Base-by-base conservation (phyloP, 2,329 filamentous ascomycete genomes). In the Colletotrichum cuscutae region DNA sequence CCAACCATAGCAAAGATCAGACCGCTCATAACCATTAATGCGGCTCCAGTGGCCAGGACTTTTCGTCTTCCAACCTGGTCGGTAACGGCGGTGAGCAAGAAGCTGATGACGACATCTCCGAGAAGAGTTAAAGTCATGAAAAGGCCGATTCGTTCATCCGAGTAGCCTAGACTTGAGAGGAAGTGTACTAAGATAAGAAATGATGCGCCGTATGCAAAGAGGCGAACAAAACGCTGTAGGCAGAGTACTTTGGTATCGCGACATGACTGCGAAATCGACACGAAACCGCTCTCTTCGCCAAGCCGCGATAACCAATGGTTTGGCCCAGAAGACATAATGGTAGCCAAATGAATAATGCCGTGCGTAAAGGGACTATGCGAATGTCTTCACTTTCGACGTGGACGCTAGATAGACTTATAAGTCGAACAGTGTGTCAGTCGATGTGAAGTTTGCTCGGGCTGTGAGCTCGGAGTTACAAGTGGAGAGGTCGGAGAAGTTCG, bases 61-160 rank as follows among this genome's bases (percentile, higher is more conserved):
- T 81, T 82, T 63, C 86, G 84, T 30, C 90, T 84, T 4, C 90
- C 90, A 63, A 90, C 76, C 0, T 82, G 82, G 80, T 92, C 91
- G 30, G 90, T 89, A 73, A 91, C 83, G 6, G 90, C 77, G 0
- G 90, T 90, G 59, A 92, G 83, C 26, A 89, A 49, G 70, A 91
- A 87, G 76, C 89, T 91, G 73, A 92, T 87, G 54, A 84, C 77
- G 4, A 89, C 85, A 78, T 92, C 91, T 30, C 90, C 91, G 15
- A 85, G 81, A 19, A 92, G 80, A 0, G 91, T 93, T 74, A 92
- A 78, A 0, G 89, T 91, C 90, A 92, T 92, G 81, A 92, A 92
- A 1, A 91, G 80, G 3, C 90, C 91, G 72, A 90, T 89, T 37
- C 81, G 82, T 0, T 85, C 82, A 71, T 89, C 84, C 1, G 88